Evolutionary conservation across 2,329 filamentous ascomycete species (phyloP), one percentile per base, ranked within the genome.

Genomic region (Fusarium multiceps): DNA sequence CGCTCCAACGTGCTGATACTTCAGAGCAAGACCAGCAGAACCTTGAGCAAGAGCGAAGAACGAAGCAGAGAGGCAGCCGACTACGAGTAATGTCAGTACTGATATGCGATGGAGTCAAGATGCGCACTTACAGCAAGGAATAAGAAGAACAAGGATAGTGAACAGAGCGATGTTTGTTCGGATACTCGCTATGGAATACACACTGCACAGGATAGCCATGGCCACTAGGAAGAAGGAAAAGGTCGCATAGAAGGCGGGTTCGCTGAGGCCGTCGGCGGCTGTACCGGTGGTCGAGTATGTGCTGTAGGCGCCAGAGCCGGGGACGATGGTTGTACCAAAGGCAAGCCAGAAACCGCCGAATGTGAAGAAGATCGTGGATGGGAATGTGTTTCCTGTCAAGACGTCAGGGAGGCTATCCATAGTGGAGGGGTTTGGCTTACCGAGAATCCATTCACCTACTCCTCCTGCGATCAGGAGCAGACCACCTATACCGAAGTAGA

Each of bases 161-260:
- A 90, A 57, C 7, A 63, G 13, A 71, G 87, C 81, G 8, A 90
- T 54, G 72, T 92, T 92, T 20, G 90, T 92, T 30, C 90, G 87
- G 12, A 91, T 81, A 10, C 88, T 84, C 74, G 88, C 89, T 72
- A 92, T 82, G 42, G 90, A 78, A 79, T 86, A 92, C 61, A 92
- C 76, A 47, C 89, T 77, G 76, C 85, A 88, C 25, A 92, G 78
- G 9, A 91, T 75, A 3, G 81, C 85, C 88, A 91, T 91, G 65
- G 83, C 82, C 49, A 92, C 72, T 49, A 88, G 82, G 79, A 90
- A 88, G 80, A 90, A 91, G 32, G 79, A 81, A 57, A 85, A 84
- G 13, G 82, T 83, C 9, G 84, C 80, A 25, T 82, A 83, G 76
- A 87, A 88, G 7, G 81, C 81, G 2, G 78, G 74, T 3, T 81